phyloP scores from a whole-genome alignment of 306 rosid species.

The Ziziphus jujuba region DNA sequence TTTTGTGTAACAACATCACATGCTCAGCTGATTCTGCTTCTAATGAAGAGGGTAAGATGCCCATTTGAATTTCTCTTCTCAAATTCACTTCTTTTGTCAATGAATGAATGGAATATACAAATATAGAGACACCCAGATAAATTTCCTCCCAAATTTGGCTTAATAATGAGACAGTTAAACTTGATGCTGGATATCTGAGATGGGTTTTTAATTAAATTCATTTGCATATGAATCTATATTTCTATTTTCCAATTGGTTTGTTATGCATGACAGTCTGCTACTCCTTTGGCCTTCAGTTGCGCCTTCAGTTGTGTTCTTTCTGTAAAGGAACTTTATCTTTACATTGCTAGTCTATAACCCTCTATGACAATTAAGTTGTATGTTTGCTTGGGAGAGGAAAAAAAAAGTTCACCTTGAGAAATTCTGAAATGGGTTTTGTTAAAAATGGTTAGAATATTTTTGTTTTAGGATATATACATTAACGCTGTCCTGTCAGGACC shows the following conservation, averaged over 20 bases:
- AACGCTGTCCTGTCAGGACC: neutral
- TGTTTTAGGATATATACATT: neutral
- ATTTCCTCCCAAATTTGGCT: neutral
- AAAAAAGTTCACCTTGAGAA: too few species aligned
- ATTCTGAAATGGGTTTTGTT: too few species aligned
- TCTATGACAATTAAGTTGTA: too few species aligned
- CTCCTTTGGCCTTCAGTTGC: neutral
- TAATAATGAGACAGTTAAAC: neutral
- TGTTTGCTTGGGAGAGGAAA: too few species aligned
- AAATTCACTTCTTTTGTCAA: neutral
- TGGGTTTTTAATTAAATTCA: slow-evolving; percentile 2
- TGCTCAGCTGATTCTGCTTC: slow-evolving; percentile 47
- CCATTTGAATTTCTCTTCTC: slow-evolving; percentile 9
- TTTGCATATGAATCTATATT: neutral
- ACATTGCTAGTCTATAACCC: too few species aligned
- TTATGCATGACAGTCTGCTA: neutral
- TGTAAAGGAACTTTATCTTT: too few species aligned
- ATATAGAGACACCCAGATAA: slow-evolving; percentile 3
- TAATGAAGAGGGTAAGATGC: slow-evolving; percentile 48
- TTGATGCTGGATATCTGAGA: neutral
- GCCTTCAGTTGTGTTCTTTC: too few species aligned
- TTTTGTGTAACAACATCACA: slow-evolving; percentile 35
- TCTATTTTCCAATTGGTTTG: neutral
- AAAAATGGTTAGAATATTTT: too few species aligned
- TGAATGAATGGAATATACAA: neutral